These are phyloP conservation scores for Aegilops longissima DNA, from an alignment of 176 grass and related monocot species.

Conservation along the genomic window DNA sequence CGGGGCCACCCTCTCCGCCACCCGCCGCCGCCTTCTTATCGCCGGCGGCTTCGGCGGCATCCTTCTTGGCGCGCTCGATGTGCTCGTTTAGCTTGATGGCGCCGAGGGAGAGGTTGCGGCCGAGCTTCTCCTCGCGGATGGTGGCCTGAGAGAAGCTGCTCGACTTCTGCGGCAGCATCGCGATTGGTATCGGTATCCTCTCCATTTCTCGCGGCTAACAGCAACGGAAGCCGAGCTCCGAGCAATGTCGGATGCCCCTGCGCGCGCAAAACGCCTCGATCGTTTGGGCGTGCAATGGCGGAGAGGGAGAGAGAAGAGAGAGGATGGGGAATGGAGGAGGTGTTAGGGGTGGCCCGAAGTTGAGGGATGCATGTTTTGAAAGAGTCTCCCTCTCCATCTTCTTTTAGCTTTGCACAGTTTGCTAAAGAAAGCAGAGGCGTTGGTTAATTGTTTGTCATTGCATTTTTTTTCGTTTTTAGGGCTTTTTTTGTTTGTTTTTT, in stretches of 20 bases:
- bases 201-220: slow-evolving; percentile 48
- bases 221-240: slow-evolving; percentile 16
- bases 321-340: slow-evolving; percentile 11
- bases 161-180: slow-evolving; percentile 57
- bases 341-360: slow-evolving; percentile 34
- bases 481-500: no score
- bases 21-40: not conserved
- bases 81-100: slow-evolving; percentile 55
- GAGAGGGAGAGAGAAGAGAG: not conserved
- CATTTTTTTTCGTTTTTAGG: not conserved
- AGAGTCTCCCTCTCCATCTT: slow-evolving; percentile 20
- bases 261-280: slow-evolving; percentile 17
- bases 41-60: slow-evolving; percentile 22
- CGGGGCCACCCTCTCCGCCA: not conserved
- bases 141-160: slow-evolving; percentile 79
- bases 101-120: slow-evolving; percentile 88
- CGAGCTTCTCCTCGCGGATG: slow-evolving; percentile 68
- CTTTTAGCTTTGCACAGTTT: slow-evolving; percentile 12
- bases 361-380: slow-evolving; percentile 48
- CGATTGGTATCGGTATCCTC: slow-evolving; percentile 35
- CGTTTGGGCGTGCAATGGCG: not conserved
- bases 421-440: slow-evolving; percentile 56
- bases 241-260: slow-evolving; percentile 31
- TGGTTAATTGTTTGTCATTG: not conserved
- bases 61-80: slow-evolving; percentile 30